Conservation (phyloP, 2,329 filamentous ascomycete species). For the Alternaria rosae region DNA sequence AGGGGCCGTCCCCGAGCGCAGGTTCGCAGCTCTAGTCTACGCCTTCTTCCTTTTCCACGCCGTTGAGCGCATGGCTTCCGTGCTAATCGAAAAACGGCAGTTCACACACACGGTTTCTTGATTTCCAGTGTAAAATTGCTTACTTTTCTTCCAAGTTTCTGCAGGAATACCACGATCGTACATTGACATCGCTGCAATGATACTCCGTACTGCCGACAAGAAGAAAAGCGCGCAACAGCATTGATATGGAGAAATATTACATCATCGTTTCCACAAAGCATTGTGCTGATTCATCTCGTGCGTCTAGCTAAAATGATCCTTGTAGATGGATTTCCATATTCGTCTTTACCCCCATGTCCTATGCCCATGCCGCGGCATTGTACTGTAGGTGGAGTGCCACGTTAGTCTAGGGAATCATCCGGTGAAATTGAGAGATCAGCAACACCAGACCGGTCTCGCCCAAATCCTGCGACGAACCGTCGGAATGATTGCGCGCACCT, state of each 20-base stretch:
- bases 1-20: conserved; percentile 22
- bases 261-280: background rate
- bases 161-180: background rate
- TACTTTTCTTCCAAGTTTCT: conserved; percentile 11
- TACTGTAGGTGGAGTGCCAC: conserved; percentile 10
- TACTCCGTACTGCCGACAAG: background rate
- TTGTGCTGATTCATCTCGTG: background rate
- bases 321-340: background rate
- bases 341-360: background rate
- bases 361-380: conserved; percentile 3
- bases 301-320: background rate
- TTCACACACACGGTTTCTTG: background rate
- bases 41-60: conserved; percentile 7
- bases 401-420: conserved; percentile 10
- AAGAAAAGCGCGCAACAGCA: background rate
- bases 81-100: conserved; percentile 1
- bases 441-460: conserved; percentile 13
- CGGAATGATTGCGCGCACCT: conserved; percentile 12
- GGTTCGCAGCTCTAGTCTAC: conserved; percentile 28
- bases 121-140: background rate
- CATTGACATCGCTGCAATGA: background rate
- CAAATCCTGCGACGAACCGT: conserved; percentile 1
- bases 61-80: conserved; percentile 19
- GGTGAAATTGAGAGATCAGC: conserved; percentile 16
- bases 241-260: background rate